Conservation (phyloP, 192 early-diverging fungal genomes). For the Dispira simplex region DNA sequence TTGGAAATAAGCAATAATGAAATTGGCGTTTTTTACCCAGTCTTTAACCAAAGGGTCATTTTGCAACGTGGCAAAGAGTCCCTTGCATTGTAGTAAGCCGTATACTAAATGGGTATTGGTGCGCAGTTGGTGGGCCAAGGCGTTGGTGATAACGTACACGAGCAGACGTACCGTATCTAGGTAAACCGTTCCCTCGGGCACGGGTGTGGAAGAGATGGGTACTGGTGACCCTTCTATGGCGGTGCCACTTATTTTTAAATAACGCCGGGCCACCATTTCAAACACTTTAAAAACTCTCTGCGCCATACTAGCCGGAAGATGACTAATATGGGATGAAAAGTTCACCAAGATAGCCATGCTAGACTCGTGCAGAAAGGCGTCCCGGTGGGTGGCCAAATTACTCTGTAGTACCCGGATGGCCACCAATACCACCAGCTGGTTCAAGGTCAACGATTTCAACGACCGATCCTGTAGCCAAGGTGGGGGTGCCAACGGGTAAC, state of each 20-base stretch:
- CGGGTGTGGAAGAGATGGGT: too few relatives aligned
- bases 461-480: constrained; percentile 3
- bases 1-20: constrained; percentile 11
- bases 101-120: constrained; percentile 6
- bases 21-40: constrained; percentile 5
- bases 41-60: constrained; percentile 2
- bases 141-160: not conserved
- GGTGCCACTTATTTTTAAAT: constrained; percentile 1
- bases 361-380: constrained; percentile 10
- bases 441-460: constrained; percentile 3
- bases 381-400: constrained; percentile 9
- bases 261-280: constrained; percentile 12
- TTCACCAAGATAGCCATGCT: constrained; percentile 5
- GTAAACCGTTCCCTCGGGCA: too few relatives aligned
- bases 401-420: not conserved
- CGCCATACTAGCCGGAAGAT: not conserved
- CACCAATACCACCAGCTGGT: constrained; percentile 5
- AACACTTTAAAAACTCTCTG: constrained; percentile 9
- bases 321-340: constrained; percentile 8
- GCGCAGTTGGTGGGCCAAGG: constrained; percentile 8
- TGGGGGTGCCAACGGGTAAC: not conserved
- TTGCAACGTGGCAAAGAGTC: constrained; percentile 5
- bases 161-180: constrained; percentile 3
- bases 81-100: constrained; percentile 10
- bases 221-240: not conserved